These are phyloP conservation scores for Fusarium sp. DNA, from an alignment of 2,329 filamentous ascomycete genomes.

Conservation along the genomic window DNA sequence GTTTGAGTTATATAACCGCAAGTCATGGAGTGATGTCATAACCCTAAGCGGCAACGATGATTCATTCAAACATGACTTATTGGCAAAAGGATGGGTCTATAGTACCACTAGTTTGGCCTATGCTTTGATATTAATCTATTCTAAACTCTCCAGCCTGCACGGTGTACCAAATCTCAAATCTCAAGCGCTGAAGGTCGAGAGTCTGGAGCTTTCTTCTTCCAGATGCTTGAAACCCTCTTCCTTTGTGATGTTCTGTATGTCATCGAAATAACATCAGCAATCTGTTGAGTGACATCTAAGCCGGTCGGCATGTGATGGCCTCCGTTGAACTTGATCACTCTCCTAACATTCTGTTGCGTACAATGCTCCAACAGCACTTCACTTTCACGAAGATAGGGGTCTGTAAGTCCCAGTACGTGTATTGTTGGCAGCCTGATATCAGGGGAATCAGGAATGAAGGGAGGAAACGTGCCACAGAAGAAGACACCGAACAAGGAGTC, in stretches of 20 bases:
- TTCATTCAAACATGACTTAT: background rate
- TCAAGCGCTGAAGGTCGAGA: background rate
- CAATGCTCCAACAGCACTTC: background rate
- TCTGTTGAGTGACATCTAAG: background rate
- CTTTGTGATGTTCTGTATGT: background rate
- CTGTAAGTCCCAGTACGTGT: background rate
- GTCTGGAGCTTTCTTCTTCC: background rate
- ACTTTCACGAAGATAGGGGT: background rate
- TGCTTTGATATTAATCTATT: background rate
- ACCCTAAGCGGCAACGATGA: background rate
- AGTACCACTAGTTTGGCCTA: rapidly evolving
- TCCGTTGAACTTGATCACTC: background rate
- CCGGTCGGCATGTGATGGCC: background rate
- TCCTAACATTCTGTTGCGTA: background rate
- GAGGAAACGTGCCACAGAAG: background rate
- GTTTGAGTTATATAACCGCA: rapidly evolving
- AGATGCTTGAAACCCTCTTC: background rate
- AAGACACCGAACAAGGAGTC: background rate
- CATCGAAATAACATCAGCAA: background rate
- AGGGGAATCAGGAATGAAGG: background rate
- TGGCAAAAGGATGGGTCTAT: background rate
- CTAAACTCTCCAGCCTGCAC: background rate
- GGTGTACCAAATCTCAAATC: background rate
- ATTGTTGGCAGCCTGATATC: background rate
- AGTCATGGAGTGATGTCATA: background rate